Percentiles rank a stretch among this genome's conserved stretches.
Conservation (phyloP, 805 yeast species). For the Metschnikowia proteae region DNA sequence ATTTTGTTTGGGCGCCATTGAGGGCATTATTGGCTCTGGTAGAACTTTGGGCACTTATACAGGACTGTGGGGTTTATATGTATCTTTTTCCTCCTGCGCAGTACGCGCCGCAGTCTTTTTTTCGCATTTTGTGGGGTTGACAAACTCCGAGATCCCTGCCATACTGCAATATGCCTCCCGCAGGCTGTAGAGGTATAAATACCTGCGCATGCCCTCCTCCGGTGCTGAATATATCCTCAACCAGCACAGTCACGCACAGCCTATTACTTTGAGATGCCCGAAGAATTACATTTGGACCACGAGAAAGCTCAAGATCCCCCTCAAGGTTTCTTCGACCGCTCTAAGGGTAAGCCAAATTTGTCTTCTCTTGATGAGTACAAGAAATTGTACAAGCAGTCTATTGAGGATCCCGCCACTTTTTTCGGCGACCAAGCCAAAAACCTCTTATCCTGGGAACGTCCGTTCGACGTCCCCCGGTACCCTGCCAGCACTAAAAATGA, state of each 20-base stretch:
- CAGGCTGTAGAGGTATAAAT: slow-evolving; percentile 4
- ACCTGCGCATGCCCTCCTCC: neutral
- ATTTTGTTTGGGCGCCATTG: neutral
- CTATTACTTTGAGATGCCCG: slow-evolving; percentile 15
- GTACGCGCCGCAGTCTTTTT: neutral
- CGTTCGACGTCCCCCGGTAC: slow-evolving; percentile 56
- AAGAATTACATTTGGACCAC: slow-evolving; percentile 19
- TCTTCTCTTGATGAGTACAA: slow-evolving; percentile 16
- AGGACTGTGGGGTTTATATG: slow-evolving; percentile 4
- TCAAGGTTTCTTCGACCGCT: slow-evolving; percentile 18
- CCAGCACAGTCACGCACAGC: too few relatives aligned
- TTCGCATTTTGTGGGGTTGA: slow-evolving; percentile 14
- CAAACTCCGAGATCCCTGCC: slow-evolving; percentile 12
- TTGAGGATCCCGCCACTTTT: slow-evolving; percentile 74
- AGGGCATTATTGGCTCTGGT: neutral
- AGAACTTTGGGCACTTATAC: neutral
- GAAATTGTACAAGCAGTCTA: slow-evolving; percentile 65
- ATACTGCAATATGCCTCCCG: neutral
- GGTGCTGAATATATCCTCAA: neutral
- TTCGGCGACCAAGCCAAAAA: slow-evolving; percentile 75
- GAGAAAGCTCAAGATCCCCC: slow-evolving; percentile 21
- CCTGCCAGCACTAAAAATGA: slow-evolving; percentile 54
- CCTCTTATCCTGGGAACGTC: slow-evolving; percentile 74
- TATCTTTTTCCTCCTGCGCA: neutral
- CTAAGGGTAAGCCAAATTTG: slow-evolving; percentile 14